Evolutionary conservation across 2,329 filamentous ascomycete genomes (phyloP).

Genomic region (Penicillium expansum): DNA sequence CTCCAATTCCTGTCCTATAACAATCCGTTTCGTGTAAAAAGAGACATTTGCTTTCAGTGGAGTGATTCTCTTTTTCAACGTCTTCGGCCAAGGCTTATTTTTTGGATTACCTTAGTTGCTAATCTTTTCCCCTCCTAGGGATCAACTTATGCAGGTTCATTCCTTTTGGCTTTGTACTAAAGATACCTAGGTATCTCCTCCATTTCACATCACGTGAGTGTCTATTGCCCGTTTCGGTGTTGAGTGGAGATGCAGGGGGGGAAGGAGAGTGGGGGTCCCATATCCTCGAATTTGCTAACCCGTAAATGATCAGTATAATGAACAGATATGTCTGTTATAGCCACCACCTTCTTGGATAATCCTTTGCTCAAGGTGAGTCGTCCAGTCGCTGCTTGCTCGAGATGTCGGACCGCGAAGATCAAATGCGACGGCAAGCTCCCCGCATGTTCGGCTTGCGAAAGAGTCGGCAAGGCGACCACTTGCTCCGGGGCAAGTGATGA

Average conservation of each 20-base stretch:
- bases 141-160: conserved; percentile 10
- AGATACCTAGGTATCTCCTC: not conserved
- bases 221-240: not conserved
- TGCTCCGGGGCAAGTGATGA: conserved; percentile 95
- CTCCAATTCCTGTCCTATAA: not conserved
- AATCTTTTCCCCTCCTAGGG: conserved; percentile 3
- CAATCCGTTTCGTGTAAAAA: not conserved
- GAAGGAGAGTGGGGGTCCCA: not conserved
- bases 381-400: conserved; percentile 74
- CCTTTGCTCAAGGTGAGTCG: conserved; percentile 61
- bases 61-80: not conserved
- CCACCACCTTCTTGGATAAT: conserved; percentile 38
- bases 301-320: conserved; percentile 16
- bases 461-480: conserved; percentile 77
- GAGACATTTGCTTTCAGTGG: not conserved
- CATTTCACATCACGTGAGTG: conserved; percentile 14
- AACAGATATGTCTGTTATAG: conserved; percentile 32
- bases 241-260: not conserved
- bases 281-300: not conserved
- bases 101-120: not conserved
- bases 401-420: conserved; percentile 88
- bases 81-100: not conserved
- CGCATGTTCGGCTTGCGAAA: conserved; percentile 92
- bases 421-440: conserved; percentile 97
- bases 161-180: not conserved